These are phyloP conservation scores for Geotrichum reessii DNA, from an alignment of 1,139 yeast species.

Conservation along the genomic window DNA sequence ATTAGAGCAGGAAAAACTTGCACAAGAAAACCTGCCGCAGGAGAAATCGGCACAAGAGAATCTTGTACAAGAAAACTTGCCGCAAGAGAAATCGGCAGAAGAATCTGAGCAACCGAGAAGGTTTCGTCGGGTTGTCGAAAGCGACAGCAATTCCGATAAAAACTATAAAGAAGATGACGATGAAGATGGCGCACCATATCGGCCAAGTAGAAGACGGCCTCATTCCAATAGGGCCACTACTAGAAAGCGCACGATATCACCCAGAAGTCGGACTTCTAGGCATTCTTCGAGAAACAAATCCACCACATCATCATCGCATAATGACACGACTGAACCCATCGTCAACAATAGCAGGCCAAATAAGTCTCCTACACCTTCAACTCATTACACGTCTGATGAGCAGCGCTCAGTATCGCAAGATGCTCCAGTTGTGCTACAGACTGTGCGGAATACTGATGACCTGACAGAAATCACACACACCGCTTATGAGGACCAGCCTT, in stretches of 20 bases:
- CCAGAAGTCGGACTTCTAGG: not conserved
- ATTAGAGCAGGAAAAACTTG: not conserved
- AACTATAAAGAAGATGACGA: not conserved
- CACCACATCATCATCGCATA: not conserved
- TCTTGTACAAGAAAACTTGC: not conserved
- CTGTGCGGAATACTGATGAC: not conserved
- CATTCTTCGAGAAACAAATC: not conserved
- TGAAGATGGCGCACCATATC: not conserved
- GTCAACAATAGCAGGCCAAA: not conserved
- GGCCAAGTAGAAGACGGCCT: not conserved
- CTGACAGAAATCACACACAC: conserved; percentile 10
- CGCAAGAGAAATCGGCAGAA: not conserved
- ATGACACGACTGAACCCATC: not conserved
- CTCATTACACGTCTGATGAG: not conserved
- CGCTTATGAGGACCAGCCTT: conserved; percentile 8
- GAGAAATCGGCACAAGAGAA: not conserved
- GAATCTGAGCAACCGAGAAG: not conserved
- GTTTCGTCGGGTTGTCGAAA: not conserved
- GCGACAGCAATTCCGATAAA: not conserved
- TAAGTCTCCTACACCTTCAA: not conserved
- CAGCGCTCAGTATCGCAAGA: not conserved
- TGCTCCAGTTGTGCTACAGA: not conserved
- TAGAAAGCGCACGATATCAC: not conserved
- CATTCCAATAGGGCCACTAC: not conserved
- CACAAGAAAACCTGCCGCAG: not conserved